Conservation (phyloP, 1,284 basidiomycete genomes). For the Tilletia walkeri region DNA sequence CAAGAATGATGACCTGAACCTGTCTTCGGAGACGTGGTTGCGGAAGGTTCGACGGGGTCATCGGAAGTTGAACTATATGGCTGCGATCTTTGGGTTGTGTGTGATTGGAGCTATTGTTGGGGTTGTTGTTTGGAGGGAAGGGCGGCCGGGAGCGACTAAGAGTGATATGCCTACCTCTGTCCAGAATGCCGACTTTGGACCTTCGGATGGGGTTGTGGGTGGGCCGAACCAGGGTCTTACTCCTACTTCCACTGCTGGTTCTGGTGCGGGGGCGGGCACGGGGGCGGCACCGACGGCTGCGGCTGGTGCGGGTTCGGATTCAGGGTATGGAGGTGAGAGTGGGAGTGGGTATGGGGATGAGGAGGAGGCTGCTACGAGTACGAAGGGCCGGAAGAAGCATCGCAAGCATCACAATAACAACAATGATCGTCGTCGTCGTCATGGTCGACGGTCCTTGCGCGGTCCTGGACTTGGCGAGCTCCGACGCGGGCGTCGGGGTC, state of each 20-base stretch:
- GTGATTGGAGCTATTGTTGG: slow-evolving; percentile 41
- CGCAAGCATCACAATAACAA: slow-evolving; percentile 7
- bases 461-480: neutral
- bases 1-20: slow-evolving; percentile 26
- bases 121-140: slow-evolving; percentile 46
- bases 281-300: neutral
- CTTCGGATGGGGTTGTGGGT: neutral
- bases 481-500: neutral
- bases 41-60: slow-evolving; percentile 9
- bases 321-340: neutral
- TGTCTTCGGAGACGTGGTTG: slow-evolving; percentile 17
- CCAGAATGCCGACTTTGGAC: slow-evolving; percentile 9
- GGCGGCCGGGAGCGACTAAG: neutral
- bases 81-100: slow-evolving; percentile 26
- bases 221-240: too few relatives aligned
- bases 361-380: neutral
- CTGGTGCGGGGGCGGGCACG: neutral
- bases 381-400: neutral
- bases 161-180: neutral
- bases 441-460: too few relatives aligned
- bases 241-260: neutral
- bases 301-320: neutral
- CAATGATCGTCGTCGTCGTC: slow-evolving; percentile 3
- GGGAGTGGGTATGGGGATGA: neutral
- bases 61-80: slow-evolving; percentile 36